Base-by-base conservation (phyloP, 352 stramenopile species). In the Pythium brachiatum region DNA sequence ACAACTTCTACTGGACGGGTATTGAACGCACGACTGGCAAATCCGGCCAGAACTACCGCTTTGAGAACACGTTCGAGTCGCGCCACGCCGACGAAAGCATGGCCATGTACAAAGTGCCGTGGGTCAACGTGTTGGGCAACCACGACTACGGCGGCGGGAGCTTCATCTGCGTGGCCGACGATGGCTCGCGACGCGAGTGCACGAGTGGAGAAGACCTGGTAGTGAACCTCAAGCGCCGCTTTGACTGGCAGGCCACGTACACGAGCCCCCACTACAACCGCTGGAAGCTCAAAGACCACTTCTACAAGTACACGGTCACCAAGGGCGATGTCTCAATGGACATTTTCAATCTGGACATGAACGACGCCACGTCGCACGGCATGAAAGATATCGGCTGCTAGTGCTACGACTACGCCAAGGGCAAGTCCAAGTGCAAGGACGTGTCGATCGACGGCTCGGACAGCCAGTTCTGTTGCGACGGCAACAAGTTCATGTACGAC, bases 121-220 rank as follows among this genome's bases (percentile, higher is more conserved):
- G 36, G 88, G 87, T 48, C 4, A 48, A 48, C n/a, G 41, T 48
- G 5, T 16, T 48, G 41, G 41, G 41, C 3, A 48, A 27, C 67
- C 81, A 90, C 64, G 81, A 90, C 71, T 86, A 88, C 62, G 81
- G 81, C 59, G 81, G 81, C 36, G 70, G 78, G 9, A 83, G 67
- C 52, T 90, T 75, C 53, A 83, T 90, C 39, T 90, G 81, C 59
- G 74, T 67, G 12, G 46, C 68, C 53, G 61, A 72, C 15, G 58
- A 72, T 8, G 60, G 73, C 9, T 15, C 25, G 41, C 20, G 21
- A 1, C 5, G 5, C 18, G 16, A n/a, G 18, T 48, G 41, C 12
- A 26, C 18, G 4, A 15, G 9, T 8, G 41, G 41, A 16, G 41
- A 16, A 3, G 41, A 48, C 41, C 41, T 48, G 18, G n/a, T 48